Conservation (phyloP, 345 rosid species). For the Salix exigua region DNA sequence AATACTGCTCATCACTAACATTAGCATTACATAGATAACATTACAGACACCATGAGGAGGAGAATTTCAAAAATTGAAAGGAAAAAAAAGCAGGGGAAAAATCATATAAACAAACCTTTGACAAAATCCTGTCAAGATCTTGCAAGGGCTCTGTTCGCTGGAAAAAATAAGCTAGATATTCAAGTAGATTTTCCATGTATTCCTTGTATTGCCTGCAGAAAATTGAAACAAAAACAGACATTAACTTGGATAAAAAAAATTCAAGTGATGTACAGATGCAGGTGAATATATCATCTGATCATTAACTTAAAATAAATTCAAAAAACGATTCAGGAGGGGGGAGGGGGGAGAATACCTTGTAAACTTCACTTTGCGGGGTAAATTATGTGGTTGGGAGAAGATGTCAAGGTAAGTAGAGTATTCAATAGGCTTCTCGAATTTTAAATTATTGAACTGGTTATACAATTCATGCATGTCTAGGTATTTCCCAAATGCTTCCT, state of each 20-base stretch:
- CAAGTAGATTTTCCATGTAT: slow-evolving; percentile 70
- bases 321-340: not conserved
- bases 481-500: slow-evolving; percentile 88
- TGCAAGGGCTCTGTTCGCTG: slow-evolving; percentile 92
- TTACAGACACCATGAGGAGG: not conserved
- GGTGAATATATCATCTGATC: slow-evolving; percentile 4
- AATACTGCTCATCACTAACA: not conserved
- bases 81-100: not conserved
- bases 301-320: not conserved
- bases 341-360: slow-evolving; percentile 42
- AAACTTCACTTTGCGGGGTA: slow-evolving; percentile 58
- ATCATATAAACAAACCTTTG: slow-evolving; percentile 46
- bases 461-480: slow-evolving; percentile 88
- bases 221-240: not conserved
- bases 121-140: slow-evolving; percentile 80
- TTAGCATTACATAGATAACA: not conserved
- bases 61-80: not conserved
- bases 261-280: slow-evolving; percentile 12
- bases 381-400: slow-evolving; percentile 57
- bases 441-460: slow-evolving; percentile 74
- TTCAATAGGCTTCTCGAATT: slow-evolving; percentile 80
- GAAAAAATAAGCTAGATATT: slow-evolving; percentile 68
- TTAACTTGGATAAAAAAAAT: slow-evolving; percentile 2
- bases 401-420: slow-evolving; percentile 79
- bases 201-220: slow-evolving; percentile 70